Conservation (phyloP, 2,329 filamentous ascomycete genomes). For the Colletotrichum eremochloae region DNA sequence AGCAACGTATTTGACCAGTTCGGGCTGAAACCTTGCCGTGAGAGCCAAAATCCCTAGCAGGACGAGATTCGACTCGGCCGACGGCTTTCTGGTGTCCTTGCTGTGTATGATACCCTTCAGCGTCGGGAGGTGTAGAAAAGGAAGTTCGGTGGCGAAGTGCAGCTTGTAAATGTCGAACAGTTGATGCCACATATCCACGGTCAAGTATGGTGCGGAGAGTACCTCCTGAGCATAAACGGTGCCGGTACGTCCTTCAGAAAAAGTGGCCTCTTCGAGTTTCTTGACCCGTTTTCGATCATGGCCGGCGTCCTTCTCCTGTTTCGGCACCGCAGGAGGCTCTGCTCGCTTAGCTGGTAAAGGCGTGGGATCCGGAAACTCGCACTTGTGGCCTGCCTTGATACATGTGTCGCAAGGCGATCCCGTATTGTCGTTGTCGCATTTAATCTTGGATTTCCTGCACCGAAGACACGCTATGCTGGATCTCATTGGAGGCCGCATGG, state of each 20-base stretch:
- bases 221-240: constrained; percentile 67
- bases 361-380: constrained; percentile 72
- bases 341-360: constrained; percentile 57
- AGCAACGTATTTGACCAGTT: constrained; percentile 68
- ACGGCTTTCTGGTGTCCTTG: constrained; percentile 52
- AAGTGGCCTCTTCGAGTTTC: constrained; percentile 59
- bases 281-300: constrained; percentile 65
- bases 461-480: constrained; percentile 84
- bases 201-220: constrained; percentile 72
- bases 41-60: constrained; percentile 77
- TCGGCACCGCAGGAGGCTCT: constrained; percentile 53
- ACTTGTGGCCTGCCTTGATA: constrained; percentile 78
- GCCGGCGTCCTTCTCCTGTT: constrained; percentile 57
- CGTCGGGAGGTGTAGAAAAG: constrained; percentile 77
- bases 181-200: constrained; percentile 75
- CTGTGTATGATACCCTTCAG: constrained; percentile 67
- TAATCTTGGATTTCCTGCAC: constrained; percentile 86
- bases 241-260: constrained; percentile 53
- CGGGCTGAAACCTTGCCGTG: constrained; percentile 76
- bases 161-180: constrained; percentile 78
- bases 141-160: constrained; percentile 79
- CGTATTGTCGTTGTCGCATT: constrained; percentile 82
- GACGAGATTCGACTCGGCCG: constrained; percentile 67
- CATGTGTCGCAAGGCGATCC: constrained; percentile 75
- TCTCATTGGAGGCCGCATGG: constrained; percentile 71